A percentile compares a stretch with the other conserved stretches of the same genome.
Conservation (phyloP, 257 asterid species). For the Solanum stenotomum region DNA sequence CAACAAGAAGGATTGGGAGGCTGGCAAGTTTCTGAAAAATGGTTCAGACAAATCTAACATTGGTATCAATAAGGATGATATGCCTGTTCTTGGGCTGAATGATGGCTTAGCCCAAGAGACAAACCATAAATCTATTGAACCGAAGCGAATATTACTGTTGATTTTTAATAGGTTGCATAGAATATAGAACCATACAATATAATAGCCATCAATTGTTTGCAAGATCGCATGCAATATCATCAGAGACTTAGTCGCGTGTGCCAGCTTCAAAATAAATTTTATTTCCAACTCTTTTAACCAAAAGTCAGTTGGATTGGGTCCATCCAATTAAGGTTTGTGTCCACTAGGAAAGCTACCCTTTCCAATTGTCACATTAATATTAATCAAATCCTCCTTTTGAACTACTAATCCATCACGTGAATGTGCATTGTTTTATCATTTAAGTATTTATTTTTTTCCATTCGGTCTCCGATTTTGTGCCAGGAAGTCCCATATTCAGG, state of each 20-base stretch:
- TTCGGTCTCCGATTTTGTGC: fast-evolving
- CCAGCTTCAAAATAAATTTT: not conserved
- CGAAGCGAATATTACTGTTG: not conserved
- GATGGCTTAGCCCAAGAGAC: not conserved
- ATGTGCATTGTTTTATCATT: not conserved
- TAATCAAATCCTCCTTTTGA: not conserved
- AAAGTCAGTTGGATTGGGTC: not conserved
- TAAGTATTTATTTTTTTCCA: too few species aligned
- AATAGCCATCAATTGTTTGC: not conserved
- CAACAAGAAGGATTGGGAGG: not conserved
- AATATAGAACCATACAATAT: not conserved
- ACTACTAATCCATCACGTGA: not conserved
- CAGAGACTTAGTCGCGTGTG: not conserved
- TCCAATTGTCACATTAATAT: not conserved
- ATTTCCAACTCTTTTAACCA: not conserved
- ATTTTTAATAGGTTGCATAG: not conserved
- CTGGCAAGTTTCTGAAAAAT: not conserved
- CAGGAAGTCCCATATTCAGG: fast-evolving
- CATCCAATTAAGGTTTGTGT: not conserved
- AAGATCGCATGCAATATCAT: not conserved
- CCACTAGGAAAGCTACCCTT: not conserved
- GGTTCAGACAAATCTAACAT: not conserved
- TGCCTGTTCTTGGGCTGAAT: not conserved
- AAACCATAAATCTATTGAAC: not conserved
- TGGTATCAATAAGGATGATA: not conserved